Percentiles rank a stretch among this genome's conserved stretches.
Evolutionary conservation across 1,284 basidiomycete genomes (phyloP).

Genomic region (Irpex lacteus): DNA sequence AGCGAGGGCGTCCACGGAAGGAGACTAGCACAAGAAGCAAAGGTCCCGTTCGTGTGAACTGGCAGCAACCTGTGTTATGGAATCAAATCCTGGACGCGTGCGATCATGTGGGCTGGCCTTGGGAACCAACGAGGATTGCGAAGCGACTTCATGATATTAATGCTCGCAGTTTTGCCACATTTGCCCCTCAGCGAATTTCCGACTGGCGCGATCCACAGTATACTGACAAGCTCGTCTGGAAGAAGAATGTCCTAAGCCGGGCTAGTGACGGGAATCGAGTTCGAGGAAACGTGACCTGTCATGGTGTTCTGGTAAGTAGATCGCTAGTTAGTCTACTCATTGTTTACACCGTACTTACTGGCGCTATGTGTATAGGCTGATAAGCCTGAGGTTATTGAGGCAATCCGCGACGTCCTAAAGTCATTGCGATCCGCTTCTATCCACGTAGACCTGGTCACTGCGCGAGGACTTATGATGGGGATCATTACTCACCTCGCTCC

Average conservation of each 20-base stretch:
- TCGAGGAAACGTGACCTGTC: background rate
- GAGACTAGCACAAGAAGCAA: background rate
- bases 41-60: background rate
- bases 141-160: background rate
- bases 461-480: conserved; percentile 9
- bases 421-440: background rate
- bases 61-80: background rate
- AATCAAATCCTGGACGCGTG: background rate
- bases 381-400: background rate
- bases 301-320: background rate
- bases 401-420: background rate
- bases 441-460: background rate
- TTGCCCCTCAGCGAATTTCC: background rate
- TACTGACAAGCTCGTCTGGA: background rate
- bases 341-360: background rate
- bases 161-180: background rate
- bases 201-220: background rate
- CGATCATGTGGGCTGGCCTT: background rate
- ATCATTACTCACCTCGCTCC: conserved; percentile 2
- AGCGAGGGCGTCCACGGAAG: background rate
- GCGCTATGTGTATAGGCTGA: background rate
- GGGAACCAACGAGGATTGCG: background rate
- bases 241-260: background rate
- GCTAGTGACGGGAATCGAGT: background rate
- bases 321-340: background rate